Evolutionary conservation across 495 filamentous ascomycete genomes (phyloP), one percentile per base, ranked within the genome.

Genomic region (Barbatosphaeria neglecta): DNA sequence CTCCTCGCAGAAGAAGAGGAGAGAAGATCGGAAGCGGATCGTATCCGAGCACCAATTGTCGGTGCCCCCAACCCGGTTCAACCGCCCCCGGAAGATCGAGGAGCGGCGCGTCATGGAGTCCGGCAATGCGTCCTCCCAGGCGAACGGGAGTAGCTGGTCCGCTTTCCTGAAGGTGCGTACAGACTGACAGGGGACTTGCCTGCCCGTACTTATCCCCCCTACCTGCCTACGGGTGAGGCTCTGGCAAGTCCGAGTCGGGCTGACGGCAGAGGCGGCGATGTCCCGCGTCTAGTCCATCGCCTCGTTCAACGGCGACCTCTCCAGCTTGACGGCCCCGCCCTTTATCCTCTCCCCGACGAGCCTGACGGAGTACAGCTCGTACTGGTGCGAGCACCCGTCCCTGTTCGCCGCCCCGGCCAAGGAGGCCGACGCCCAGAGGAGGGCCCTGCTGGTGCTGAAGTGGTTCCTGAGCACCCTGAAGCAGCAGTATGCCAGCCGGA

Each of bases 401-500:
- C 66, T 93, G 45, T 92, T 98, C 58, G 80, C 87, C 25, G 90
- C 92, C 6, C 87, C 90, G 1, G 84, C 87, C 18, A 73, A 74
- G 41, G 92, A 96, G 63, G 45, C 76, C 17, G 84, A 95, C 57
- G 79, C 90, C 1, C 78, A 80, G 49, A 93, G 90, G 72, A 78
- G 92, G 45, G 82, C 88, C 7, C 65, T 96, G 48, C 70, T 89
- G 8, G 93, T 98, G 17, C 69, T 97, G 45, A 95, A 92, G 63
- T 98, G 92, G 92, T 98, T 98, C 69, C 74, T 98, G 47, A 90
- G 81, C 56, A 97, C 92, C 4, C 75, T 98, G 45, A 94, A 90
- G 71, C 87, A 93, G 65, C 88, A 95, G 55, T 96, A 97, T 63
- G 85, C 83, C 60, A 87, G 80, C 52, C 80, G 90, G 39, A 95